phyloP scores from a whole-genome alignment of 2,329 filamentous ascomycete genomes.

The Fusarium veterinarium region DNA sequence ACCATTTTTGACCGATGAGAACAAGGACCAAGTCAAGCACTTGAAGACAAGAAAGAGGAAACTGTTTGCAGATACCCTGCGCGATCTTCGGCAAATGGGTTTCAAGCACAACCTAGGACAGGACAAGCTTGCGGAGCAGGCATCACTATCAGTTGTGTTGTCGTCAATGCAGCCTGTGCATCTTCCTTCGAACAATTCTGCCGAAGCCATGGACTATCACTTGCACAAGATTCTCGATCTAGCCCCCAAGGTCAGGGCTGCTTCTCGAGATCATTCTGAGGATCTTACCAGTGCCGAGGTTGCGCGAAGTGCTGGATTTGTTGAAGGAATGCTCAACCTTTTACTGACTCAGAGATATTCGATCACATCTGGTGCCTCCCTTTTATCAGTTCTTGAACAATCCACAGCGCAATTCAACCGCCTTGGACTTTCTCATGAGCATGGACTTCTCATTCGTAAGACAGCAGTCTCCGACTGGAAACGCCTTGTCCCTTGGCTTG shows the following conservation, averaged over 20 bases:
- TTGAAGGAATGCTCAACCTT: slow-evolving; percentile 86
- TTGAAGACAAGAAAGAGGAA: slow-evolving; percentile 91
- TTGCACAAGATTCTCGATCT: slow-evolving; percentile 84
- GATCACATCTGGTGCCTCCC: slow-evolving; percentile 55
- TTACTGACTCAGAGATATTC: slow-evolving; percentile 68
- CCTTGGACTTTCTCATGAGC: slow-evolving; percentile 47
- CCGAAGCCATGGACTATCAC: slow-evolving; percentile 70
- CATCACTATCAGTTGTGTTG: slow-evolving; percentile 76
- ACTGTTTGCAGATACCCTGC: slow-evolving; percentile 88
- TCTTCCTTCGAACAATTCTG: slow-evolving; percentile 40
- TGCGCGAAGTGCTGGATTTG: slow-evolving; percentile 79
- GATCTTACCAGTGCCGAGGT: slow-evolving; percentile 87
- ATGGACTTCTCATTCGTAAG: slow-evolving; percentile 38
- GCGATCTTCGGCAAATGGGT: slow-evolving; percentile 87
- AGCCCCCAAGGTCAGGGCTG: slow-evolving; percentile 73
- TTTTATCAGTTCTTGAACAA: slow-evolving; percentile 54
- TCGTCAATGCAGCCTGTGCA: slow-evolving; percentile 62
- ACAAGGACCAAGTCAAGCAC: slow-evolving; percentile 85
- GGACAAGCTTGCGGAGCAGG: slow-evolving; percentile 78
- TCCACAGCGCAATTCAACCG: slow-evolving; percentile 52
- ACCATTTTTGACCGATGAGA: slow-evolving; percentile 82
- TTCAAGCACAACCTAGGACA: slow-evolving; percentile 84
- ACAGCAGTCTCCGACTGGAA: slow-evolving; percentile 39
- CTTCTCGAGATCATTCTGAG: slow-evolving; percentile 79
- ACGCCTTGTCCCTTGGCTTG: slow-evolving; percentile 67